Evolutionary conservation across 257 asterid genomes (phyloP).

Genomic region (Rhazya stricta): DNA sequence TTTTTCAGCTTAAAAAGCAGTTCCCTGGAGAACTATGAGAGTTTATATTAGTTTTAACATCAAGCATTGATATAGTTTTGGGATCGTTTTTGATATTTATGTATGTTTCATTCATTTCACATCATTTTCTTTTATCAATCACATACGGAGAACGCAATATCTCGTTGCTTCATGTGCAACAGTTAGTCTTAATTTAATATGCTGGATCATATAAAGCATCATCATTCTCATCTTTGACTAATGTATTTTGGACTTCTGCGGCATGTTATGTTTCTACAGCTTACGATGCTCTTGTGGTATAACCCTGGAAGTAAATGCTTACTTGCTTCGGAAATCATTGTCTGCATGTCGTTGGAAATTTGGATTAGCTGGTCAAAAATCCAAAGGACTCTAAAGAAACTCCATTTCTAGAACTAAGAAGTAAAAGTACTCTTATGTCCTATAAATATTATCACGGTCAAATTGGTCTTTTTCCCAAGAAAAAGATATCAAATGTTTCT

Average conservation of each 20-base stretch:
- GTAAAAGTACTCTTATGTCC: not conserved
- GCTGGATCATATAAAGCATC: not conserved
- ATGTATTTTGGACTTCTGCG: not conserved
- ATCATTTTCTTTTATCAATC: not conserved
- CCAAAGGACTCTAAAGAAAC: not conserved
- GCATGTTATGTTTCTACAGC: not conserved
- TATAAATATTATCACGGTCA: too few relatives aligned
- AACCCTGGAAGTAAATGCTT: not conserved
- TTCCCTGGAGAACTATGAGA: not conserved
- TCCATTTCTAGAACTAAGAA: not conserved
- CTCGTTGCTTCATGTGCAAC: not conserved
- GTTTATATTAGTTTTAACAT: not conserved
- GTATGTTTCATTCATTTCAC: not conserved
- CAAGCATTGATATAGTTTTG: not conserved
- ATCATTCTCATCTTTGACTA: not conserved
- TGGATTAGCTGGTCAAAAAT: not conserved
- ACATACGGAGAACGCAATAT: not conserved
- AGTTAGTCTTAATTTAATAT: not conserved
- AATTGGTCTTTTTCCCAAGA: not conserved
- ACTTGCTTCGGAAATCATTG: not conserved
- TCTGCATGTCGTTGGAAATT: not conserved
- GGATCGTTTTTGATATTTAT: not conserved
- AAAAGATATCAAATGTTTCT: not conserved
- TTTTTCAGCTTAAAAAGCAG: not conserved
- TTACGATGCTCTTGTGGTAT: conserved; percentile 1